These are phyloP conservation scores for Saccharomycopsis amapae DNA, from an alignment of 805 yeast genomes.

Conservation along the genomic window DNA sequence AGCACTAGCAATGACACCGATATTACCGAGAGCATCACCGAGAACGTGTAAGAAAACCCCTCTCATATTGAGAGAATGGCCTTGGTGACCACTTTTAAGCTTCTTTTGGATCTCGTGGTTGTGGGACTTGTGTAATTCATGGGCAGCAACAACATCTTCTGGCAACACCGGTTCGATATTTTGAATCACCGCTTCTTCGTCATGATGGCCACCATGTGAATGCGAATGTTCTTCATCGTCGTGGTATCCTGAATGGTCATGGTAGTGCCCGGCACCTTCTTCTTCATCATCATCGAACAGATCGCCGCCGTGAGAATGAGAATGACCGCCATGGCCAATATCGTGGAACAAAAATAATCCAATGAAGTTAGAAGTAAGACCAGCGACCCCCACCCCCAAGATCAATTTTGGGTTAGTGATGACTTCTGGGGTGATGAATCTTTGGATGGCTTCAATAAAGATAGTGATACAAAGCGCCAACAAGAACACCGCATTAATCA, in stretches of 20 bases:
- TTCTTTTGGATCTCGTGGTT: conserved; percentile 16
- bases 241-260: conserved; percentile 22
- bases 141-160: conserved; percentile 8
- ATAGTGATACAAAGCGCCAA: conserved; percentile 90
- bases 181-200: conserved; percentile 12
- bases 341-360: conserved; percentile 89
- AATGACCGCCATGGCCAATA: conserved; percentile 55
- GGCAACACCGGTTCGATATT: conserved; percentile 24
- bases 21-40: conserved; percentile 93
- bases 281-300: conserved; percentile 22
- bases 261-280: conserved; percentile 25
- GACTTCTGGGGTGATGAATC: conserved; percentile 73
- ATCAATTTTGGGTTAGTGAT: conserved; percentile 80
- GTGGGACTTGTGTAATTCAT: conserved; percentile 2
- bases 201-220: conserved; percentile 22
- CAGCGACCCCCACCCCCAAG: conserved; percentile 74
- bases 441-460: conserved; percentile 84
- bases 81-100: conserved; percentile 21
- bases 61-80: conserved; percentile 82
- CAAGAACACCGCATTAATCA: conserved; percentile 86
- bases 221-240: conserved; percentile 19
- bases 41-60: conserved; percentile 93
- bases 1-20: conserved; percentile 89
- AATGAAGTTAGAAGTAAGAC: conserved; percentile 71
- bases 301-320: conserved; percentile 32